Conservation (phyloP, 768 basidiomycete species). For the Boletellus ananas region DNA sequence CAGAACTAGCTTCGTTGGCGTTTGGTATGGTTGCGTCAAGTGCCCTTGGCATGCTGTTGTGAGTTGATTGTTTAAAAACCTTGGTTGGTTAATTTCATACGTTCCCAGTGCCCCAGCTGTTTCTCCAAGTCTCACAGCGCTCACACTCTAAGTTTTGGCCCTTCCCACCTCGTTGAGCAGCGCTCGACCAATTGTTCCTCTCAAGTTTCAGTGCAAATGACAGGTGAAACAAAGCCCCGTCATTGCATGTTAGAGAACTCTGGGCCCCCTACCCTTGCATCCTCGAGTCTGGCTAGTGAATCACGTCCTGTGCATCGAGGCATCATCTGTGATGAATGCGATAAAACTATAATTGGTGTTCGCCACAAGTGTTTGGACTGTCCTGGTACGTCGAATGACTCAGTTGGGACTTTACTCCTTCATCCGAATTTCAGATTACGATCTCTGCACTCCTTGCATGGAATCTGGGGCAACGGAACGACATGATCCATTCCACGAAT, state of each 20-base stretch:
- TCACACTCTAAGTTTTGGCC: slow-evolving; percentile 32
- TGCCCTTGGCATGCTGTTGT: slow-evolving; percentile 31
- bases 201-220: neutral
- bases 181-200: neutral
- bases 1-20: slow-evolving; percentile 20
- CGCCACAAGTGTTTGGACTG: slow-evolving; percentile 83
- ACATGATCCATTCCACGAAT: slow-evolving; percentile 65
- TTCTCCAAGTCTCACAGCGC: slow-evolving; percentile 26
- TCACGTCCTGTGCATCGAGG: slow-evolving; percentile 45
- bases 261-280: neutral
- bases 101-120: slow-evolving; percentile 23
- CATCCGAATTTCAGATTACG: slow-evolving; percentile 51
- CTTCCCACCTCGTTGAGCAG: slow-evolving; percentile 26
- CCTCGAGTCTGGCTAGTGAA: neutral
- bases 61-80: slow-evolving; percentile 6
- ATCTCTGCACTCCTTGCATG: slow-evolving; percentile 63
- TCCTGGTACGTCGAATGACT: slow-evolving; percentile 41
- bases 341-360: slow-evolving; percentile 52
- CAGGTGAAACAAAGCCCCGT: neutral
- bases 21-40: slow-evolving; percentile 32
- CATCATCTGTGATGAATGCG: slow-evolving; percentile 67
- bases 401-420: neutral
- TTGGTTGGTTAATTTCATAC: slow-evolving; percentile 6
- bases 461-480: slow-evolving; percentile 42
- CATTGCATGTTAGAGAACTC: neutral